Evolutionary conservation across 805 yeast genomes (phyloP).

Genomic region (Metschnikowia matae): DNA sequence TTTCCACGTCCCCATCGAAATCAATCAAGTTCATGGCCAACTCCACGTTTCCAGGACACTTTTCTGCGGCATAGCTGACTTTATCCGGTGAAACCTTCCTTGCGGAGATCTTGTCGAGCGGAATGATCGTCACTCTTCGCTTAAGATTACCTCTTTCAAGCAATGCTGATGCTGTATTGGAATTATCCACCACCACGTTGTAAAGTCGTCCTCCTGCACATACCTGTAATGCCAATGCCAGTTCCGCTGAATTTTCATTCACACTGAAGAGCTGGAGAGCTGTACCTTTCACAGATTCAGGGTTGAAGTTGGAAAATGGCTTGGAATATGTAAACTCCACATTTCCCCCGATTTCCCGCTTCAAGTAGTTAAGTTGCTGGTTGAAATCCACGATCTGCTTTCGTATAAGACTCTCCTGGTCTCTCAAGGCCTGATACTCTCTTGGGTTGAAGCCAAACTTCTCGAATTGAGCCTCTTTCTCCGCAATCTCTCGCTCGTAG

Average conservation of each 20-base stretch:
- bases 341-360: conserved; percentile 57
- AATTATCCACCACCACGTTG: conserved; percentile 88
- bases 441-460: conserved; percentile 56
- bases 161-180: conserved; percentile 76
- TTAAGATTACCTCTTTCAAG: conserved; percentile 74
- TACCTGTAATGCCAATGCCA: conserved; percentile 82
- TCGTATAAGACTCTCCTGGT: conserved; percentile 35
- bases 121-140: conserved; percentile 86
- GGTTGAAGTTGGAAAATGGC: conserved; percentile 60
- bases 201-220: conserved; percentile 91
- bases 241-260: conserved; percentile 49
- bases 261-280: conserved; percentile 81
- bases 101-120: conserved; percentile 79
- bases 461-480: conserved; percentile 41
- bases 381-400: conserved; percentile 27
- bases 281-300: conserved; percentile 71
- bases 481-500: conserved; percentile 35
- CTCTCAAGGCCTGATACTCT: conserved; percentile 40
- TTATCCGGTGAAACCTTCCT: conserved; percentile 48
- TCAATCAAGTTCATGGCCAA: conserved; percentile 81
- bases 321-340: conserved; percentile 69
- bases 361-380: conserved; percentile 49
- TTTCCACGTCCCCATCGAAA: conserved; percentile 62
- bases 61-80: conserved; percentile 61
- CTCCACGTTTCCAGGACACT: conserved; percentile 83